phyloP scores from a whole-genome alignment of 805 yeast species.

The Hanseniaspora lachancei region DNA sequence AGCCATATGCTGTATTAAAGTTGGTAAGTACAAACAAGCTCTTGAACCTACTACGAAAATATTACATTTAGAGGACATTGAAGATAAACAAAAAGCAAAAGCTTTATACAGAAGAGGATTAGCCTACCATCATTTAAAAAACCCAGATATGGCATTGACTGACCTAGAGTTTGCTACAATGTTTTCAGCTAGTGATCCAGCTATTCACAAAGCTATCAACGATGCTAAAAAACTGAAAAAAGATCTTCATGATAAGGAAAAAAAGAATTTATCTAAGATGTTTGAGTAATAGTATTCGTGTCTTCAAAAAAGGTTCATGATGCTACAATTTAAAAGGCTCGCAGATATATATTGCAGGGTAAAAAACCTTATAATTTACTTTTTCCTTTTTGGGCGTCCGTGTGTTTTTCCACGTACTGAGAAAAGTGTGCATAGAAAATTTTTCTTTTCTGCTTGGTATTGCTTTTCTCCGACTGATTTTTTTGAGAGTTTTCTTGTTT shows the following conservation, averaged over 20 bases:
- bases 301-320: background rate
- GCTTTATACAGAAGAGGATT: constrained; percentile 77
- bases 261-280: constrained; percentile 61
- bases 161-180: constrained; percentile 55
- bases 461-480: background rate
- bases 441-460: background rate
- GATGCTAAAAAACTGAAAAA: constrained; percentile 44
- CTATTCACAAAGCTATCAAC: constrained; percentile 48
- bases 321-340: too few relatives aligned
- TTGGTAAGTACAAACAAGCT: constrained; percentile 40
- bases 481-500: background rate
- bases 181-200: constrained; percentile 58
- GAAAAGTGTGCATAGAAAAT: background rate
- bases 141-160: constrained; percentile 55
- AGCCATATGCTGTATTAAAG: constrained; percentile 59
- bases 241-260: constrained; percentile 51
- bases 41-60: constrained; percentile 54
- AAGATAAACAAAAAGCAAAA: constrained; percentile 55
- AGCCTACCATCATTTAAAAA: constrained; percentile 50
- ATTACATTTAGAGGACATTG: constrained; percentile 43
- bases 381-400: too few relatives aligned
- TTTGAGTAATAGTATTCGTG: constrained; percentile 25
- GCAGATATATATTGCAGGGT: background rate
- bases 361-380: background rate
- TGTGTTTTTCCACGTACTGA: background rate